phyloP scores from a whole-genome alignment of 108 stramenopile species.

The Cyclotella cryptica region DNA sequence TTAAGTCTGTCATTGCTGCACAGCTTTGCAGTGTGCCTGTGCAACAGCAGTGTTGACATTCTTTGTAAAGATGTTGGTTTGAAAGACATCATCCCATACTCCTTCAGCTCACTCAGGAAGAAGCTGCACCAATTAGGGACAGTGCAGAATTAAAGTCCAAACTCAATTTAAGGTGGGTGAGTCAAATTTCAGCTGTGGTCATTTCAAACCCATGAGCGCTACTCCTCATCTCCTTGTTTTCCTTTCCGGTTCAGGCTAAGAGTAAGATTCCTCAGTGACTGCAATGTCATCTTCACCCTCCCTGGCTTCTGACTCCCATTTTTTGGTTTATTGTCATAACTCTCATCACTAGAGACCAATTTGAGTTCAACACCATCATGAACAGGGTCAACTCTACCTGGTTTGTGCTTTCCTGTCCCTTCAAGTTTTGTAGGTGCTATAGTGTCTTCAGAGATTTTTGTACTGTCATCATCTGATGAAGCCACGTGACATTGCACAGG shows the following conservation, averaged over 20 bases:
- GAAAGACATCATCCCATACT: too few relatives aligned
- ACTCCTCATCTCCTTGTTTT: neutral
- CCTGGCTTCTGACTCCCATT: neutral
- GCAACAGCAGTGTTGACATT: too few relatives aligned
- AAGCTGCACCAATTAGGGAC: neutral
- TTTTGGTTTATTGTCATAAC: neutral
- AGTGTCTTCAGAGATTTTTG: neutral
- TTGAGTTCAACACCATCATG: neutral
- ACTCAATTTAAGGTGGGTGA: neutral
- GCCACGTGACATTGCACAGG: slow-evolving; percentile 48
- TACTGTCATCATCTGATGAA: slow-evolving; percentile 28
- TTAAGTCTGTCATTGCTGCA: too few relatives aligned
- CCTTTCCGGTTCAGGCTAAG: neutral
- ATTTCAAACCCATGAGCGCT: neutral
- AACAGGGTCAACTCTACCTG: neutral
- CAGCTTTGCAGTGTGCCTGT: too few relatives aligned
- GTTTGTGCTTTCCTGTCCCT: neutral
- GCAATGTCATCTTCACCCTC: neutral
- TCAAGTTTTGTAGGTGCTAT: neutral
- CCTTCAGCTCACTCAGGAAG: too few relatives aligned
- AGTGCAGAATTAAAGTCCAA: neutral
- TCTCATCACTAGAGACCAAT: neutral
- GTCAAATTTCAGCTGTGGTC: too few relatives aligned
- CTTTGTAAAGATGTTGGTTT: too few relatives aligned
- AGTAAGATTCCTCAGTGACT: neutral